Base-by-base conservation (phyloP, 1,284 basidiomycete genomes). In the Omphalotus olearius region DNA sequence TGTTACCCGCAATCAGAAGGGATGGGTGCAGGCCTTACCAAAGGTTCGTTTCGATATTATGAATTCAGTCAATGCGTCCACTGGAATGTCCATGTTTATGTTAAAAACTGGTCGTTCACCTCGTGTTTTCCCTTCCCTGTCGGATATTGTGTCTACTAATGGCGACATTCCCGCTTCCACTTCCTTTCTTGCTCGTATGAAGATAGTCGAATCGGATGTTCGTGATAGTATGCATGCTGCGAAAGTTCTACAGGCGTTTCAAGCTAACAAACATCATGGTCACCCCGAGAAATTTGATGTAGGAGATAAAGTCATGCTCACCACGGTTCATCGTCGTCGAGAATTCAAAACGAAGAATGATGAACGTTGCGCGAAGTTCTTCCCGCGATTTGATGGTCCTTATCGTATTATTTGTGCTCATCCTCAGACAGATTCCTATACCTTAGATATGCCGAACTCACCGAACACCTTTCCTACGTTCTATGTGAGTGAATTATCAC, bases 1-100 rank as follows among this genome's bases (percentile, higher is more conserved):
- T 52, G 60, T 67, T 0, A 58, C 63, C 13, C 60, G 66, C 26
- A 57, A 69, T 28, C 75, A 73, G 50, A 57, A 59, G 40, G 64
- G 70, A 10, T 76, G 73, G 72, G 47, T 56, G 0, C 20, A 50
- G 0, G 59, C 65, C 0, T 58, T 76, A 0, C 69, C 69, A 0
- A 42, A 61, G 0, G 64, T 74, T 0, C 64, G 64, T 26, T 76
- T 76, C 46, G 59, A 63, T 2, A 67, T 72, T 28, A 75, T 76
- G 65, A 72, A 71, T 46, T 59, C 61, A 0, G 40, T 63, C 0
- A 69, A 59, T 20, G 41, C 42, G 44, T 60, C 67, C 9, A 73
- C 66, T 2, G 63, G 60, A 0, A 57, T 61, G n/a, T 64, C 72
- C 0, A 66, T 63, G 0, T 76, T 75, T 60, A 57, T 69, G 38